These are phyloP conservation scores for Pseudogymnoascus pannorum DNA, from an alignment of 2,329 filamentous ascomycete species.

Conservation along the genomic window DNA sequence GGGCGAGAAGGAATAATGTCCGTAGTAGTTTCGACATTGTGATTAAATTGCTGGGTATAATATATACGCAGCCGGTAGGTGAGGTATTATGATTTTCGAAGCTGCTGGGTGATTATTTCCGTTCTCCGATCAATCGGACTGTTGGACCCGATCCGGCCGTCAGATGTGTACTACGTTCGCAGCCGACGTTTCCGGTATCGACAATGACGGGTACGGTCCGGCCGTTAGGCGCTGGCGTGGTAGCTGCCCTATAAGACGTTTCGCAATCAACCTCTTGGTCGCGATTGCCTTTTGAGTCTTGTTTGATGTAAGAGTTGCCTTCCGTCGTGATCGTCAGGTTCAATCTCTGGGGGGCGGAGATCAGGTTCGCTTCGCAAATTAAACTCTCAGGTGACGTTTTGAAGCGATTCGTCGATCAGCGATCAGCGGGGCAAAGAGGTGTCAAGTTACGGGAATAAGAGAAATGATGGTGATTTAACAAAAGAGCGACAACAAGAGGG, in stretches of 20 bases:
- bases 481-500: slow-evolving; percentile 1
- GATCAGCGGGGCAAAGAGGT: neutral
- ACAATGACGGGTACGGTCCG: slow-evolving; percentile 2
- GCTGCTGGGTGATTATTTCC: neutral
- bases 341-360: slow-evolving; percentile 1
- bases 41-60: neutral
- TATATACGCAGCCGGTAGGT: neutral
- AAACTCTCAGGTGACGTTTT: slow-evolving; percentile 6
- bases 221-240: slow-evolving; percentile 5
- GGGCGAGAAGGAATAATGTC: slow-evolving; percentile 5
- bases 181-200: slow-evolving; percentile 7
- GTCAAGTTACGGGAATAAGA: neutral
- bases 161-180: slow-evolving; percentile 3
- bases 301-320: neutral
- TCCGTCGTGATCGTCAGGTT: neutral
- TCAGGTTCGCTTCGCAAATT: neutral
- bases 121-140: neutral
- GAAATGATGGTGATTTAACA: neutral
- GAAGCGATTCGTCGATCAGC: neutral
- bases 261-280: neutral
- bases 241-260: neutral
- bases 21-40: neutral
- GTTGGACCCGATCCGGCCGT: slow-evolving; percentile 4
- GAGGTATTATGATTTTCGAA: neutral
- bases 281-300: neutral